Base-by-base conservation (phyloP, 495 filamentous ascomycete species). In the Neurospora sublineolata region DNA sequence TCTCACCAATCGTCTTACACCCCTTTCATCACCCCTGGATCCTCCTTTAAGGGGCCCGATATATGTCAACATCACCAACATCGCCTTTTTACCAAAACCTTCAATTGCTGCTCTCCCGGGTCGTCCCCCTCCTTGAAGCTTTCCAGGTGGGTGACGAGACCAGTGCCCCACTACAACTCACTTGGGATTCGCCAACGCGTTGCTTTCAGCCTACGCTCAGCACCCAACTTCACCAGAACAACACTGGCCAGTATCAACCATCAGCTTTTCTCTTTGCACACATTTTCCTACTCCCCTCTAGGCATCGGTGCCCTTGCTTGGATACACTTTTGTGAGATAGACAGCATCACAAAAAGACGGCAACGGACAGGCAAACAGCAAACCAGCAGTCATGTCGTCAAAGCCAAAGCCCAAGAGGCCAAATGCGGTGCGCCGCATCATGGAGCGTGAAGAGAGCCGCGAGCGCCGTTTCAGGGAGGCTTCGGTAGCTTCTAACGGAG, bases 1-100 rank as follows among this genome's bases (percentile, higher is more conserved):
- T 73, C 70, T 69, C 76, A 71, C 77, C 79, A 80, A 79, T 80
- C 37, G 74, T 67, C 75, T 78, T 69, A 80, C 76, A 78, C 72
- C 75, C 68, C 64, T 64, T 64, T 44, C 27, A 64, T 33, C 52
- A 64, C 52, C 52, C 27, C 52, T 18, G 52, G 52, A 64, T 64
- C 18, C 52, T 64, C 52, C 52, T 64, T 16, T 8, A 64, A 64
- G 52, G 27, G 52, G 52, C 52, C n/a, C n/a, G 36, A 69, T 18
- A 69, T 18, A 69, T 33, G 52, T 30, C 52, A 64, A 64, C 52
- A 64, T 64, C 52, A 64, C 1, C 27, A 64, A 64, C 27, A 1
- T 64, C 52, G 27, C 27, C 23, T 30, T 18, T 58, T 33, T 18
- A 16, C 33, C 52, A 9, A 16, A 14, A 33, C 14, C 3, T 2